Percentiles rank a stretch among this genome's conserved stretches.
phyloP scores from a whole-genome alignment of 2,329 filamentous ascomycete genomes.

The Botryotinia narcissicola region DNA sequence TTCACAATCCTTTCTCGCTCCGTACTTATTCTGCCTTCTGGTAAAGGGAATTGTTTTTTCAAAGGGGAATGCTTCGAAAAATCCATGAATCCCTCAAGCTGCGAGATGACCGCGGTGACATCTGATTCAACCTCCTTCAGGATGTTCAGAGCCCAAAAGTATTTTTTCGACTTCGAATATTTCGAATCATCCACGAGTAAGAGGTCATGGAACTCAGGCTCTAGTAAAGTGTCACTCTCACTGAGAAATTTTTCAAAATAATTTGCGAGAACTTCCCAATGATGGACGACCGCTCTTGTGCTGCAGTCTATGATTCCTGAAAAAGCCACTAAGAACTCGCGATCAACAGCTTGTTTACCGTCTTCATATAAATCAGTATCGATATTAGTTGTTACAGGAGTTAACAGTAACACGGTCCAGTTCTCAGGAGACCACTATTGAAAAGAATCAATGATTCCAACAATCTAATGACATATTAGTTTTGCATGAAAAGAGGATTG shows the following conservation, averaged over 20 bases:
- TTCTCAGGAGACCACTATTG: not conserved
- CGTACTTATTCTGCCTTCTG: not conserved
- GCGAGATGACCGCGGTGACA: not conserved
- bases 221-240: not conserved
- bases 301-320: not conserved
- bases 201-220: not conserved
- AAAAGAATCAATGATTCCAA: rapidly evolving
- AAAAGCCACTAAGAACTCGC: not conserved
- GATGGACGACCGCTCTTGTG: not conserved
- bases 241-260: not conserved
- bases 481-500: rapidly evolving
- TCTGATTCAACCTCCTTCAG: not conserved
- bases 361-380: not conserved
- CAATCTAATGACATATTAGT: not conserved
- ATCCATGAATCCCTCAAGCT: not conserved
- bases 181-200: not conserved
- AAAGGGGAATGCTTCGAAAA: not conserved
- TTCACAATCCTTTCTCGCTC: not conserved
- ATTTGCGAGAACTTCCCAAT: not conserved
- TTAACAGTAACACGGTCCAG: not conserved
- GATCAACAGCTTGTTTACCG: not conserved
- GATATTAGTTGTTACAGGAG: rapidly evolving
- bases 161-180: not conserved
- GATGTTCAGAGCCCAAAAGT: not conserved
- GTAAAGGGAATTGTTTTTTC: not conserved